phyloP scores from a whole-genome alignment of 176 grass and related monocot genomes.

The Aechmea fasciata region DNA sequence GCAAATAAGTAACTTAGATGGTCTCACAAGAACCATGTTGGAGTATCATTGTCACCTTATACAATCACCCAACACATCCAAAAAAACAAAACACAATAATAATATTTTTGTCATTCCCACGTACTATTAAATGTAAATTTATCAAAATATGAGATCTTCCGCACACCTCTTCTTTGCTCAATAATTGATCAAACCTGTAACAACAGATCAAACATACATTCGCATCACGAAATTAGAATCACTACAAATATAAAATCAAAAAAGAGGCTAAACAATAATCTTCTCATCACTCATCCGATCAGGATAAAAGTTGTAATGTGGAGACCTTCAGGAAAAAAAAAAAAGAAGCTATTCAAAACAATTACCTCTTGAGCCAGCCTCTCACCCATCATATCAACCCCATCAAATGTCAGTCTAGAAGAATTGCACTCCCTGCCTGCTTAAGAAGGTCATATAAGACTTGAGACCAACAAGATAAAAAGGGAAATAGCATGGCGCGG shows the following conservation, averaged over 20 bases:
- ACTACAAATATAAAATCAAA: too few relatives aligned
- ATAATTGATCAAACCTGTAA: slow-evolving; percentile 67
- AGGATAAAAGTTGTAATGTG: slow-evolving; percentile 14
- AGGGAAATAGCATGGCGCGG: neutral
- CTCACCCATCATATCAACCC: slow-evolving; percentile 94
- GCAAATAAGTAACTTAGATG: too few relatives aligned
- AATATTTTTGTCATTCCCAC: too few relatives aligned
- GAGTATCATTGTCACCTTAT: too few relatives aligned
- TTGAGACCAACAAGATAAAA: neutral
- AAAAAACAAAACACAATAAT: too few relatives aligned
- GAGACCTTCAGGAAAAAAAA: slow-evolving; percentile 4
- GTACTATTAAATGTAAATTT: too few relatives aligned
- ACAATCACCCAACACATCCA: too few relatives aligned
- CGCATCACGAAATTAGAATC: neutral
- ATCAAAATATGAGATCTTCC: slow-evolving; percentile 82
- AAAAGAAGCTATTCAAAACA: neutral
- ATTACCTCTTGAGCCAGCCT: slow-evolving; percentile 90
- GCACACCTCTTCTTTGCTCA: slow-evolving; percentile 42
- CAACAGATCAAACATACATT: slow-evolving; percentile 7
- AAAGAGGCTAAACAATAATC: neutral
- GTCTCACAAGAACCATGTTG: too few relatives aligned
- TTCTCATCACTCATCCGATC: neutral
- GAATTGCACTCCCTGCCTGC: slow-evolving; percentile 78
- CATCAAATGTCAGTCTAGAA: slow-evolving; percentile 75
- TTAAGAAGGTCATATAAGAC: slow-evolving; percentile 24